phyloP scores from a whole-genome alignment of 2,329 filamentous ascomycete genomes.

The Clonostachys chloroleuca region DNA sequence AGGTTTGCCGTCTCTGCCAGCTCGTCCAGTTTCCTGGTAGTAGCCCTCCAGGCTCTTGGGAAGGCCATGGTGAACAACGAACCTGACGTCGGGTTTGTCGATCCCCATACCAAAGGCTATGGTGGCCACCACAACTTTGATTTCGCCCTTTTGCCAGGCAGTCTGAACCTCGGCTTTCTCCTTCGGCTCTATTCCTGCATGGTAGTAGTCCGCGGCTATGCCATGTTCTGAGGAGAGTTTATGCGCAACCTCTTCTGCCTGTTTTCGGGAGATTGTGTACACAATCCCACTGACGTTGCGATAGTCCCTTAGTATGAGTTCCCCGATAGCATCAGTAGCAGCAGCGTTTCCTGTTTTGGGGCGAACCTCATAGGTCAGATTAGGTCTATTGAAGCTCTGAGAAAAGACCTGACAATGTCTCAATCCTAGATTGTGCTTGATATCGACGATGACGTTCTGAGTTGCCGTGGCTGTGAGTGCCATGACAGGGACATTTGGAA shows the following conservation, averaged over 20 bases:
- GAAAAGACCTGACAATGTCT: slow-evolving; percentile 72
- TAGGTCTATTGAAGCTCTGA: slow-evolving; percentile 96
- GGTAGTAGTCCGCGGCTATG: slow-evolving; percentile 79
- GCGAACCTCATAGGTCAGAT: slow-evolving; percentile 83
- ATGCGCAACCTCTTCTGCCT: slow-evolving; percentile 74
- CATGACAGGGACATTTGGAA: slow-evolving; percentile 82
- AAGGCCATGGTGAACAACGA: slow-evolving; percentile 88
- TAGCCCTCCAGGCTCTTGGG: slow-evolving; percentile 97
- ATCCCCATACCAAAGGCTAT: slow-evolving; percentile 99
- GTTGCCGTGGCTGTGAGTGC: slow-evolving; percentile 95
- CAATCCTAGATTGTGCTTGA: slow-evolving; percentile 88
- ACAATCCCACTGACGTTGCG: slow-evolving; percentile 77
- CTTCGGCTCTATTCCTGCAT: slow-evolving; percentile 68
- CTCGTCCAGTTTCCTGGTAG: slow-evolving; percentile 95
- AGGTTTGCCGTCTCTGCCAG: slow-evolving; percentile 81
- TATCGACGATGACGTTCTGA: slow-evolving; percentile 84
- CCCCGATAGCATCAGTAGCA: slow-evolving; percentile 43
- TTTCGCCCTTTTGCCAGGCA: slow-evolving; percentile 74
- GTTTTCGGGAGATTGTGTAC: slow-evolving; percentile 83
- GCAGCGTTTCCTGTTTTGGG: slow-evolving; percentile 59
- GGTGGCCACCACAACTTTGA: slow-evolving; percentile 92
- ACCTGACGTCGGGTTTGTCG: slow-evolving; percentile 93
- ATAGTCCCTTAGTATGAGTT: slow-evolving; percentile 69
- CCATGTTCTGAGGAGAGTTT: slow-evolving; percentile 55
- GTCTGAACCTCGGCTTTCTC: slow-evolving; percentile 70